Conservation (phyloP, 2,329 filamentous ascomycete genomes). For the Fusarium pseudograminearum region DNA sequence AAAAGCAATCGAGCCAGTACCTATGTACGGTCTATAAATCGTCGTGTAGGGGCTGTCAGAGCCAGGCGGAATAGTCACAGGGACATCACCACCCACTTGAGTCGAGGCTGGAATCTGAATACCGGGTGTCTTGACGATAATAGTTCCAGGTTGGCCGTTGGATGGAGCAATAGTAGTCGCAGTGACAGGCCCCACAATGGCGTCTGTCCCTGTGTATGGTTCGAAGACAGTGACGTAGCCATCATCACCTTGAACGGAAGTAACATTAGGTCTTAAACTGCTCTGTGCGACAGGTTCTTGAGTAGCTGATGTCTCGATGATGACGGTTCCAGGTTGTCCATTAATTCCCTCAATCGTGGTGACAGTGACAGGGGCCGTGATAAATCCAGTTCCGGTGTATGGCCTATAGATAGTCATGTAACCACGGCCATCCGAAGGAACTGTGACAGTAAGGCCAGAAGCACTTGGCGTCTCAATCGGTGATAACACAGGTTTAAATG, state of each 20-base stretch:
- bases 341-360: too few species aligned
- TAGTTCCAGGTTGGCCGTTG: constrained; percentile 23
- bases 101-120: neutral
- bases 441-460: too few species aligned
- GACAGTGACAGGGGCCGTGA: too few species aligned
- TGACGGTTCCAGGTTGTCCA: too few species aligned
- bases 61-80: constrained; percentile 23
- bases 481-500: too few species aligned
- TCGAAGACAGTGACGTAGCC: constrained; percentile 26
- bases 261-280: neutral
- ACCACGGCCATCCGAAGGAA: too few species aligned
- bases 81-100: neutral
- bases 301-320: constrained; percentile 26
- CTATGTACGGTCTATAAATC: constrained; percentile 26
- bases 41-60: constrained; percentile 24
- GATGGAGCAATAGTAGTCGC: constrained; percentile 24
- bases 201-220: constrained; percentile 18
- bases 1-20: constrained; percentile 11
- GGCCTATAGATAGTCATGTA: too few species aligned
- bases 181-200: constrained; percentile 14
- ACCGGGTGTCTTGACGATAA: constrained; percentile 26
- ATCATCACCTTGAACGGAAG: constrained; percentile 16
- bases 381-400: too few species aligned
- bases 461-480: too few species aligned
- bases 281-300: constrained; percentile 1